Evolutionary conservation across 2,329 filamentous ascomycete species (phyloP), one percentile per base, ranked within the genome.

Genomic region (Pseudocercospora cruenta): DNA sequence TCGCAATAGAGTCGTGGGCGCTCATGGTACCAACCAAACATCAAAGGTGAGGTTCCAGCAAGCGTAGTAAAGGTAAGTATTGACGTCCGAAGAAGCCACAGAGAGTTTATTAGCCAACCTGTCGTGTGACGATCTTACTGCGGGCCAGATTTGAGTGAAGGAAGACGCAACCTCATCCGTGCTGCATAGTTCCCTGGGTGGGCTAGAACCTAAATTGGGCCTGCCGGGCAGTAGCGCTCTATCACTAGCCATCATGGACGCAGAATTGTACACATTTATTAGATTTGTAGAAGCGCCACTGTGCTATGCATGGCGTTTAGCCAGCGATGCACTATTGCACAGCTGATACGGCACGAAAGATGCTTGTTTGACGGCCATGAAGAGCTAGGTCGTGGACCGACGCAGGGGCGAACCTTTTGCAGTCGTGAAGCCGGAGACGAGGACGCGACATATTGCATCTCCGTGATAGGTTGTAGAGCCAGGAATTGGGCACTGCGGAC

Each of bases 351-450:
- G 55, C 26, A 22, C 19, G 43, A 26, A 28, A 49, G 49, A 65
- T 61, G 63, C 63, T 65, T 39, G 58, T 60, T 58, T 60, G 58
- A 60, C 58, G 58, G 51, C 10, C 16, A 45, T 2, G 24, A 43
- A 26, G n/a, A 39, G 24, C 55, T 55, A 65, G 57, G 49, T 22
- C 55, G 24, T 21, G 28, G 54, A 55, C 22, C 58, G 66, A 60
- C 66, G 66, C 66, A 63, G 66, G 63, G 66, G 66, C 66, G 26
- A 68, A 65, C 53, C 59, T 67, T 60, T 26, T 33, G 39, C 31
- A 43, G 19, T 58, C 49, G 57, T 53, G 19, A 10, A 33, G 39
- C n/a, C 55, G 55, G 45, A 66, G 64, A 36, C 24, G 19, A n/a
- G 55, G 21, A 22, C 47, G 47, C 31, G 43, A 33, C 22, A 21